Conservation (phyloP, 2,329 filamentous ascomycete genomes). For the Lachnellula subtilissima region DNA sequence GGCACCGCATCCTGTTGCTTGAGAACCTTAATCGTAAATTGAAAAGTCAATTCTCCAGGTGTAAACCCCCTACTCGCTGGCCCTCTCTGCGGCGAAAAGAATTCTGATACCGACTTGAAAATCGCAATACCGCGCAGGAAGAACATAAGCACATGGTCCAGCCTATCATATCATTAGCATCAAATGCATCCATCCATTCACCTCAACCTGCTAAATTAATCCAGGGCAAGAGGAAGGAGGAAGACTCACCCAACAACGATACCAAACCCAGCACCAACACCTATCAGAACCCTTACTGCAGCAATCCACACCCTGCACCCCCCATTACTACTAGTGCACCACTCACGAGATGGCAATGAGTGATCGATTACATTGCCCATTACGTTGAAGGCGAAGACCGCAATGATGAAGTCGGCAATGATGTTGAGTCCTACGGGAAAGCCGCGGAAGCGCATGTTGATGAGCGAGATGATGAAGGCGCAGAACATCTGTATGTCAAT, state of each 20-base stretch:
- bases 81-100: neutral
- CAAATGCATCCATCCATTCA: neutral
- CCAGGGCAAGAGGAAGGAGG: too few species aligned
- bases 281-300: neutral
- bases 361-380: neutral
- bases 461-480: neutral
- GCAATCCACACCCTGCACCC: neutral
- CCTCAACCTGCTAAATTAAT: neutral
- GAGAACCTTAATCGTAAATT: neutral
- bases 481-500: neutral
- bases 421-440: neutral
- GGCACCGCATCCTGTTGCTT: neutral
- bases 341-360: neutral
- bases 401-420: neutral
- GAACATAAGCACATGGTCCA: neutral
- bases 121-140: neutral
- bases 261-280: neutral
- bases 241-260: neutral
- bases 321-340: neutral
- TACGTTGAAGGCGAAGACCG: neutral
- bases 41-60: neutral
- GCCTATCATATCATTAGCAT: neutral
- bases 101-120: neutral
- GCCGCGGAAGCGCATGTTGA: neutral
- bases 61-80: neutral